phyloP scores from a whole-genome alignment of 2,329 filamentous ascomycete genomes.

The Nigrograna mackinnonii region DNA sequence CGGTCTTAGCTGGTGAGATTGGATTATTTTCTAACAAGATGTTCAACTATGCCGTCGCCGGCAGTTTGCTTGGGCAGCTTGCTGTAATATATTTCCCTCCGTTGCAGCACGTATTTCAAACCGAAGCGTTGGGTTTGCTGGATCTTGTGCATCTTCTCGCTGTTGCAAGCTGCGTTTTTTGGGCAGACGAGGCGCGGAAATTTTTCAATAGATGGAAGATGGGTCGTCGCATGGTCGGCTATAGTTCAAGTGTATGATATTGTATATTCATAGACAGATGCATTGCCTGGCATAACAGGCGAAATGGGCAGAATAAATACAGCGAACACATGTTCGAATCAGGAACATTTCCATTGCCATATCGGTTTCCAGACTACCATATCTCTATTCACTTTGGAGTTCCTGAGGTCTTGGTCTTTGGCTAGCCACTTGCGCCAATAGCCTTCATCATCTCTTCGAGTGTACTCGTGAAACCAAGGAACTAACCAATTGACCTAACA shows the following conservation, averaged over 20 bases:
- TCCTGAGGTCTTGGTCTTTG: no score
- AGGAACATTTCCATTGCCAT: no score
- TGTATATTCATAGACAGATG: no score
- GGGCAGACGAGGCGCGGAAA: constrained; percentile 90
- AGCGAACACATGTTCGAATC: no score
- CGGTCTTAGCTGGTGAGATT: constrained; percentile 82
- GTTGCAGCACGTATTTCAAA: constrained; percentile 94
- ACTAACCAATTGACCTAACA: no score
- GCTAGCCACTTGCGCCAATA: no score
- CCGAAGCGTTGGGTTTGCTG: constrained; percentile 74
- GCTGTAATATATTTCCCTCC: constrained; percentile 95
- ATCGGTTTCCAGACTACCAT: no score
- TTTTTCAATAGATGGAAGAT: constrained; percentile 54
- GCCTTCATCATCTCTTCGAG: no score
- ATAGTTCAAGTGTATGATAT: constrained; percentile 42
- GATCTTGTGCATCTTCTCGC: constrained; percentile 75
- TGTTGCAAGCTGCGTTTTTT: constrained; percentile 89
- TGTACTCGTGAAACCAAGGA: no score
- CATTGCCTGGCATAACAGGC: no score
- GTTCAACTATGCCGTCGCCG: constrained; percentile 93
- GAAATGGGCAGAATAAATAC: no score
- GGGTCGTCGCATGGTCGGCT: constrained; percentile 34
- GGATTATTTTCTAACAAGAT: constrained; percentile 83
- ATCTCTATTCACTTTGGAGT: no score
- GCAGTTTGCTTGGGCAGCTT: constrained; percentile 82